phyloP scores from a whole-genome alignment of 2,329 filamentous ascomycete species.

The Fusarium sp. region DNA sequence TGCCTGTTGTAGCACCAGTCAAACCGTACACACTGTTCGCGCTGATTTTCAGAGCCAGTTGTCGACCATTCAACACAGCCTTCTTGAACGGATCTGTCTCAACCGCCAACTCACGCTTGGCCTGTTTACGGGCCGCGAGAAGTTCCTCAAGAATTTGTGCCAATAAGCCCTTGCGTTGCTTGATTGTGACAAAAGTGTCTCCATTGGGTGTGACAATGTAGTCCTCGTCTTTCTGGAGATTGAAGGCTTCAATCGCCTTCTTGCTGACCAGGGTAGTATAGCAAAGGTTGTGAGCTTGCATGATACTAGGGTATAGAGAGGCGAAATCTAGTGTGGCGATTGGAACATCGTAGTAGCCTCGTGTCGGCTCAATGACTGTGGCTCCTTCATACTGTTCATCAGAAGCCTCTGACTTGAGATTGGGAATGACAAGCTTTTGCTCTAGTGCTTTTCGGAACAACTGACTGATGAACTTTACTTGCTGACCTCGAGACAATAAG shows the following conservation, averaged over 20 bases:
- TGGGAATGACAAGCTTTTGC: constrained; percentile 93
- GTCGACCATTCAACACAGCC: constrained; percentile 95
- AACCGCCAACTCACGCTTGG: constrained; percentile 86
- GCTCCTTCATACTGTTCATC: constrained; percentile 97
- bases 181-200: constrained; percentile 89
- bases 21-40: constrained; percentile 98
- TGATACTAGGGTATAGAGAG: constrained; percentile 97
- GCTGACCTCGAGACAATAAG: constrained; percentile 89
- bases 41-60: constrained; percentile 93
- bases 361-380: constrained; percentile 94
- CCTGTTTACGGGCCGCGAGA: constrained; percentile 89
- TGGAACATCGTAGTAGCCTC: constrained; percentile 94
- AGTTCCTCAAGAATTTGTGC: constrained; percentile 97
- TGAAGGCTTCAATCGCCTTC: constrained; percentile 76
- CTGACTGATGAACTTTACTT: constrained; percentile 97
- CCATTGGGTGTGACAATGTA: constrained; percentile 97
- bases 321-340: constrained; percentile 98
- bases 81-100: constrained; percentile 98
- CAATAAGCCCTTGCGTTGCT: constrained; percentile 89
- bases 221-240: constrained; percentile 86
- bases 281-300: constrained; percentile 97
- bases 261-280: constrained; percentile 89
- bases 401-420: constrained; percentile 73
- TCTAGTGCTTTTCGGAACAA: constrained; percentile 94
- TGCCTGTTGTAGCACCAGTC: constrained; percentile 94